Evolutionary conservation across 345 rosid genomes (phyloP), one percentile per base, ranked within the genome.

Genomic region (Hibiscus mutabilis): DNA sequence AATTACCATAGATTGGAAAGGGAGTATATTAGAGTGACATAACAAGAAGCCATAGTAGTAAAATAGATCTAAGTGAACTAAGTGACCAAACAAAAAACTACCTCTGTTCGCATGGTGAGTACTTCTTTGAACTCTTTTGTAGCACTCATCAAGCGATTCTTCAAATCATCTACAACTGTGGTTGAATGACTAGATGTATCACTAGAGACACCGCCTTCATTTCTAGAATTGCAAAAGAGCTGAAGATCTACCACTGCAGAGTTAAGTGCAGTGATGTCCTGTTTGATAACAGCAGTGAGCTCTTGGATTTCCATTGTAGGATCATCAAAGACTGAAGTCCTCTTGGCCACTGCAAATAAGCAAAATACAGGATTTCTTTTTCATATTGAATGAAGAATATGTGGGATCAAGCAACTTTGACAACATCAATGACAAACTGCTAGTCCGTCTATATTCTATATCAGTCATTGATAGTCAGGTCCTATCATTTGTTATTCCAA

Each of bases 111-210:
- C 84, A 83, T 79, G 57, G 97, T 91, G 44, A 91, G 92, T 71
- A 91, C 92, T 70, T 91, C 92, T 73, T 88, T 91, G 64, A 91
- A 91, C 82, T 88, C 97, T 78, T 91, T 91, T 18, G 97, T 88
- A 29, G 97, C 70, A 8, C 88, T 84, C 94, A 91, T 91, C 76
- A 91, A 66, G 42, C 94, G 90, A 68, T 86, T 84, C 85, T 91
- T 91, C 59, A 91, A 76, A 78, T 80, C 78, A 76, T 88, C 97
- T 25, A 88, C 97, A 64, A 91, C 92, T 18, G 92, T 88, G 64
- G 90, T 86, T 51, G 97, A 81, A 77, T 86, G 89, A 31, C 80
- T 82, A 51, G 94, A 80, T 59, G 89, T 86, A 73, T 88, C 97
- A 80, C 81, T 88, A 4, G 94, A 88, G 60, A 82, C 79, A 72